Base-by-base conservation (phyloP, 1,284 basidiomycete species). In the Schizopora paradoxa region DNA sequence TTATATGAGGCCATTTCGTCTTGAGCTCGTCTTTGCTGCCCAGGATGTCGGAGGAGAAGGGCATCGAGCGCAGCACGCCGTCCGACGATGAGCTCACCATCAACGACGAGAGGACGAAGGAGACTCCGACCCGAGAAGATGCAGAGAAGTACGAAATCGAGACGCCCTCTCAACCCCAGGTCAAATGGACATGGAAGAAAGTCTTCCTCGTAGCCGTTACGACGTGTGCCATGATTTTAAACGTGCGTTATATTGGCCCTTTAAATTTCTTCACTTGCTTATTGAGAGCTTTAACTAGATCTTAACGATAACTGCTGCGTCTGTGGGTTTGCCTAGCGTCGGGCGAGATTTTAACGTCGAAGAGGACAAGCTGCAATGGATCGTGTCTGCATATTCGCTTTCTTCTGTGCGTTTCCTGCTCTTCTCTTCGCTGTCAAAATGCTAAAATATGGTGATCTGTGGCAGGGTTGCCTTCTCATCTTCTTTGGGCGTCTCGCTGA, bases 401-500 rank as follows among this genome's bases (percentile, higher is more conserved):
- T 57, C 62, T 29, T 59, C 59, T 16, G 51, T 52, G 25, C 38
- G 52, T 47, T 76, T 73, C 54, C 61, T 72, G 7, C 53, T 78
- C 31, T 27, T n/a, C 14, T 14, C 21, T 29, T 3, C 35, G 37
- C 29, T n/a, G 45, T 45, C 41, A 35, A 27, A 28, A 14, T 41
- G 8, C 26, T 36, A 27, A 35, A n/a, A 14, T 45, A 29, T 13
- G 55, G 32, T 47, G 55, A 26, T 55, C 61, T 16, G 57, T 44
- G 41, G 6, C 52, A 82, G 76, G 86, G 84, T 13, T 89, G 87
- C 51, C 70, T 88, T 32, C 67, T 90, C 7, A 64, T 91, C 1
- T 67, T 87, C 1, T 76, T 79, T 29, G 86, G 87, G 0, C 68
- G 86, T 33, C 59, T 88, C 3, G 83, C 85, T 4, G 86, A 90